These are phyloP conservation scores for Buddleja alternifolia DNA, from an alignment of 257 asterid genomes.

Conservation along the genomic window DNA sequence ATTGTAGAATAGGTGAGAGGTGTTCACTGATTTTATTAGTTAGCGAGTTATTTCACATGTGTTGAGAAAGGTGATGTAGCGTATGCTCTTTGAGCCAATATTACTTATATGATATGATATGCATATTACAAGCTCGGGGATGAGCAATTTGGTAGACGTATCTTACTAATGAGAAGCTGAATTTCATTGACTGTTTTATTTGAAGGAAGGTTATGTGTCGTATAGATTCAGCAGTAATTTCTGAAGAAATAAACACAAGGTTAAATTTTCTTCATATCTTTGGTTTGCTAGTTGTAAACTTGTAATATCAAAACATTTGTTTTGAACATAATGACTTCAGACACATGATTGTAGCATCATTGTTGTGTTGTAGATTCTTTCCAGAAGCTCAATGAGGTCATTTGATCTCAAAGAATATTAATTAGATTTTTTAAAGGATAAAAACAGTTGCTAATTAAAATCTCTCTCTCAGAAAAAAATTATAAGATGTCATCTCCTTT, in stretches of 20 bases:
- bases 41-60: too few species aligned
- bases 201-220: too few species aligned
- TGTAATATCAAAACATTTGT: background rate
- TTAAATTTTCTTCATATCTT: slow-evolving; percentile 3
- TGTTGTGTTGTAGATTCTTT: too few species aligned
- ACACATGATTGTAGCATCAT: too few species aligned
- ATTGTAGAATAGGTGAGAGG: too few species aligned
- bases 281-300: background rate
- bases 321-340: background rate
- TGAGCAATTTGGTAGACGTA: background rate
- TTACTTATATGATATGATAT: background rate
- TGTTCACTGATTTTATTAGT: too few species aligned
- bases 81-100: background rate
- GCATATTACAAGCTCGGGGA: background rate
- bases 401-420: too few species aligned
- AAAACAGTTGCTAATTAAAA: too few species aligned
- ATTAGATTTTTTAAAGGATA: too few species aligned
- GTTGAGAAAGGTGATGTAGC: background rate
- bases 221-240: background rate
- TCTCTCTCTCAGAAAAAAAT: background rate
- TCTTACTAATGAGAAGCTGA: background rate
- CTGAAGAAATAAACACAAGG: background rate
- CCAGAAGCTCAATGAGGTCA: too few species aligned
- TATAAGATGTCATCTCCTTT: background rate
- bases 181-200: background rate